Conservation (phyloP, 2,329 filamentous ascomycete species). For the Magnaporthiopsis rhizophila region DNA sequence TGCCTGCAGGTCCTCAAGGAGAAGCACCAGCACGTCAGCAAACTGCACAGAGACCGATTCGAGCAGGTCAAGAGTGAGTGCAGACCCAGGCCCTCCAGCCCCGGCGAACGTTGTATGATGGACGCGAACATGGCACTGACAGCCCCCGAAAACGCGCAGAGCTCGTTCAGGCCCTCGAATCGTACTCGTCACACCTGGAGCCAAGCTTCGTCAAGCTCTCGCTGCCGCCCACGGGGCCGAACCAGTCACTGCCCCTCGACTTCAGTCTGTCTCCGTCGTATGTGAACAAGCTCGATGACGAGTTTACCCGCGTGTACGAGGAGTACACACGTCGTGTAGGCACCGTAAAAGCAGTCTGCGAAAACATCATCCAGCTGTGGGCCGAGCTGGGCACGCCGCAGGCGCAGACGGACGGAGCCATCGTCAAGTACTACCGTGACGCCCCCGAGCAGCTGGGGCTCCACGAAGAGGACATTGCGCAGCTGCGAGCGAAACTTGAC, state of each 20-base stretch:
- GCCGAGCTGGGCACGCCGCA: conserved; percentile 91
- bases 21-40: conserved; percentile 72
- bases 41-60: conserved; percentile 81
- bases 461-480: conserved; percentile 74
- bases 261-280: conserved; percentile 93
- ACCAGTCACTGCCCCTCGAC: conserved; percentile 66
- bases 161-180: conserved; percentile 86
- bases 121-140: background rate
- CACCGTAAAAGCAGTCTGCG: conserved; percentile 64
- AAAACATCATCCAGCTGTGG: conserved; percentile 91
- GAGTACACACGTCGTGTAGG: conserved; percentile 83
- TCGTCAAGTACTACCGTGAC: conserved; percentile 84
- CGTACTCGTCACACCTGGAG: conserved; percentile 94
- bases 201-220: conserved; percentile 76
- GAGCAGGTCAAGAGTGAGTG: conserved; percentile 87
- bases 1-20: conserved; percentile 79
- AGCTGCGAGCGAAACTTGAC: conserved; percentile 67
- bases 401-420: conserved; percentile 78
- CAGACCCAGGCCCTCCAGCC: background rate
- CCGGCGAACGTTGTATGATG: background rate
- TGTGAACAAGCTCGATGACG: conserved; percentile 74
- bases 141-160: conserved; percentile 41
- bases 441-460: conserved; percentile 89
- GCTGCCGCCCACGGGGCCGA: conserved; percentile 73
- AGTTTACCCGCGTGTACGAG: conserved; percentile 93